phyloP scores from a whole-genome alignment of 306 rosid species.

The Cicer bijugum region DNA sequence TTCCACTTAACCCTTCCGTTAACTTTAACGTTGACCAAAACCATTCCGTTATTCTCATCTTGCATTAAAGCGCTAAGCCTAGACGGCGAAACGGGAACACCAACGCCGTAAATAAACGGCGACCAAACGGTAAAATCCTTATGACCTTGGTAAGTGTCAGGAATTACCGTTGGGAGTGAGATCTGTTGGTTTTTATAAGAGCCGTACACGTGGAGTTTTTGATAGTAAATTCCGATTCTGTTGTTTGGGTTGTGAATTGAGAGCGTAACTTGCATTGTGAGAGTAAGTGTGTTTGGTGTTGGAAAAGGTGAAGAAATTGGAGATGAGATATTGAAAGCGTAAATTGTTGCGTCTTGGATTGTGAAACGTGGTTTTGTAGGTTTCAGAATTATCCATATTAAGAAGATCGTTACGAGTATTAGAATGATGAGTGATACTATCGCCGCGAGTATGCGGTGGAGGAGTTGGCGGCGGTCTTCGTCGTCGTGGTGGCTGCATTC shows the following conservation, averaged over 20 bases:
- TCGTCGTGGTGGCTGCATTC: constrained; percentile 56
- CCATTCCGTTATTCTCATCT: constrained; percentile 52
- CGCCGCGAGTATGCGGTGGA: constrained; percentile 41
- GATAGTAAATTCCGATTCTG: constrained; percentile 66
- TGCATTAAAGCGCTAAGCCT: constrained; percentile 48
- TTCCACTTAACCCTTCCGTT: constrained; percentile 75
- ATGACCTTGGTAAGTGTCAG: constrained; percentile 69
- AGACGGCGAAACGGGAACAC: constrained; percentile 64
- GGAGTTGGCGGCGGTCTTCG: background rate
- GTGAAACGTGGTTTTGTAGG: constrained; percentile 68
- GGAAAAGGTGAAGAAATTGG: constrained; percentile 13
- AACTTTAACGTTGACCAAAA: constrained; percentile 58
- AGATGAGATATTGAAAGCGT: constrained; percentile 57
- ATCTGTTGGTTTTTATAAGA: constrained; percentile 72
- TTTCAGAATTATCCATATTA: constrained; percentile 60
- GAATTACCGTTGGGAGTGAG: constrained; percentile 55
- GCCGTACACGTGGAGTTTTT: constrained; percentile 48
- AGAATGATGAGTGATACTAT: constrained; percentile 33
- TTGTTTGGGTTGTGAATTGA: constrained; percentile 64
- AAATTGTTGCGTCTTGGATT: constrained; percentile 76
- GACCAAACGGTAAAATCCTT: constrained; percentile 72
- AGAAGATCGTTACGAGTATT: constrained; percentile 49
- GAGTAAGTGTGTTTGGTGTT: constrained; percentile 50
- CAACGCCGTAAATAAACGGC: constrained; percentile 57
- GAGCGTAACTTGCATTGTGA: constrained; percentile 63